phyloP scores from a whole-genome alignment of 306 rosid species.

The Quillaja saponaria region DNA sequence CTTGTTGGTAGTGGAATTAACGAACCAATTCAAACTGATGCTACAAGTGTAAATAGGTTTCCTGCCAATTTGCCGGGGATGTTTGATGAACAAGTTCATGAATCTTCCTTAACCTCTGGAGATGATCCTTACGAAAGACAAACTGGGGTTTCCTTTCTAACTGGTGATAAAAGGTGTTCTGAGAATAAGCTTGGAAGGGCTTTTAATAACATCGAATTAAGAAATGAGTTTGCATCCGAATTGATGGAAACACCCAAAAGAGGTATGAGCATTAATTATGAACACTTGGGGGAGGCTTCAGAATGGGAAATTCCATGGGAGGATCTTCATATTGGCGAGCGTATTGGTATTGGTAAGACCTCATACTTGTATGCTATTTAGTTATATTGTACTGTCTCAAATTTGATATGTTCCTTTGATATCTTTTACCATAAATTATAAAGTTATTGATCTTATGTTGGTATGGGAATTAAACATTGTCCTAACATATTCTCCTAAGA shows the following conservation, averaged over 20 bases:
- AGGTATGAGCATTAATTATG: slow-evolving; percentile 34
- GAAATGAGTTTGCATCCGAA: slow-evolving; percentile 42
- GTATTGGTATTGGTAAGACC: slow-evolving; percentile 96
- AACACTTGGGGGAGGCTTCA: slow-evolving; percentile 61
- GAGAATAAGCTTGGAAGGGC: slow-evolving; percentile 36
- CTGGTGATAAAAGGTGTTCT: slow-evolving; percentile 45
- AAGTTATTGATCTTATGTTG: neutral
- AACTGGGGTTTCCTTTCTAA: slow-evolving; percentile 23
- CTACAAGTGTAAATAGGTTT: slow-evolving; percentile 28
- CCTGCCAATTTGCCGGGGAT: slow-evolving; percentile 32
- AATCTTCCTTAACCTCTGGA: slow-evolving; percentile 24
- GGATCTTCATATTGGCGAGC: slow-evolving; percentile 94
- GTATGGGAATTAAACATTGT: too few relatives aligned
- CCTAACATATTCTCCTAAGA: too few relatives aligned
- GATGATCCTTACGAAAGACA: slow-evolving; percentile 32
- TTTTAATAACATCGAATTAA: slow-evolving; percentile 32
- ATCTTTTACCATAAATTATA: neutral
- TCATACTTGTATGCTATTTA: neutral
- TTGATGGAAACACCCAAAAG: slow-evolving; percentile 38
- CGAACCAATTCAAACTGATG: slow-evolving; percentile 36
- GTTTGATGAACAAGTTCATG: slow-evolving; percentile 41
- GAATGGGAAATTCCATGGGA: slow-evolving; percentile 98
- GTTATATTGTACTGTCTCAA: slow-evolving; percentile 22
- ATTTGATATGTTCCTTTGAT: slow-evolving; percentile 2
- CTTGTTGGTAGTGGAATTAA: slow-evolving; percentile 37